These are phyloP conservation scores for Allodekkera sacchari DNA, from an alignment of 805 yeast species.

Conservation along the genomic window DNA sequence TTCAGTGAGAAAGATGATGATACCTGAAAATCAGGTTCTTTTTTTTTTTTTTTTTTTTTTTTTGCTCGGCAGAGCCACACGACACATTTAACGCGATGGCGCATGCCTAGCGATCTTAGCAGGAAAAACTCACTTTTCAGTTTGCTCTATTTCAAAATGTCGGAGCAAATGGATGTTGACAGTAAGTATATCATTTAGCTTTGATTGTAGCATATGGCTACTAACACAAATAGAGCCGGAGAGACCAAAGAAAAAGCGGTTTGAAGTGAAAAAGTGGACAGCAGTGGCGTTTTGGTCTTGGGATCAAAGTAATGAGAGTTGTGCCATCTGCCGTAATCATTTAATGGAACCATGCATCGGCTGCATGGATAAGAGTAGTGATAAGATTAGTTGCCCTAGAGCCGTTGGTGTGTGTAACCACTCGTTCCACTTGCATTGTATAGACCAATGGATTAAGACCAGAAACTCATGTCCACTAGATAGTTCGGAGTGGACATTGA, in stretches of 20 bases:
- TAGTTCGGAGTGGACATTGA: slow-evolving; percentile 71
- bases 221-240: slow-evolving; percentile 9
- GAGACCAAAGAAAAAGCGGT: slow-evolving; percentile 50
- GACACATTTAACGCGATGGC: too few relatives aligned
- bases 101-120: too few relatives aligned
- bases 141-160: slow-evolving; percentile 5
- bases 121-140: slow-evolving; percentile 3
- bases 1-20: too few relatives aligned
- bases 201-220: too few relatives aligned
- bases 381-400: slow-evolving; percentile 54
- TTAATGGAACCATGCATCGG: slow-evolving; percentile 98
- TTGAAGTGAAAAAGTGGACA: slow-evolving; percentile 96
- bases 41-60: too few relatives aligned
- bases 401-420: slow-evolving; percentile 98
- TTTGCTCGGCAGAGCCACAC: too few relatives aligned
- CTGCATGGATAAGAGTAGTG: slow-evolving; percentile 61
- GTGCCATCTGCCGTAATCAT: slow-evolving; percentile 97
- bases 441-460: slow-evolving; percentile 88
- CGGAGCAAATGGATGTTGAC: slow-evolving; percentile 15
- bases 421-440: slow-evolving; percentile 98
- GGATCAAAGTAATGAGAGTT: slow-evolving; percentile 72
- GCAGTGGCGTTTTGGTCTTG: slow-evolving; percentile 99
- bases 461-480: slow-evolving; percentile 96
- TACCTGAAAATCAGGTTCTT: too few relatives aligned
- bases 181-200: too few relatives aligned